Percentiles rank a stretch among this genome's conserved stretches.
These are phyloP conservation scores for Spizellomyces sp. DNA, from an alignment of 192 early-diverging fungal species.

Conservation along the genomic window DNA sequence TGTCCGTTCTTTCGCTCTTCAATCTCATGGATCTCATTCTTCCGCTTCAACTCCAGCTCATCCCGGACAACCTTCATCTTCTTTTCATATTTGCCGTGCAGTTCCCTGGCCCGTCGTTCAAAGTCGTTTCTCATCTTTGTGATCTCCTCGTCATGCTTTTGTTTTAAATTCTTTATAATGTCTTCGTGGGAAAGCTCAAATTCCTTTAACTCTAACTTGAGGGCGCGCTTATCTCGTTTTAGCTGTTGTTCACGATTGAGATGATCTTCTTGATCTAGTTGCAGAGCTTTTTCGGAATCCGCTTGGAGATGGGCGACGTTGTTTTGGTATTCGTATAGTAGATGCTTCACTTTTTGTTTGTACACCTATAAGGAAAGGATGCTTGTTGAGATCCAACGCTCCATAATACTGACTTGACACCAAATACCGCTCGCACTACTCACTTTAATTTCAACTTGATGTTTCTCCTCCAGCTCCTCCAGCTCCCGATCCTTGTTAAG, in stretches of 20 bases:
- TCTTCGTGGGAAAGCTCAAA: slow-evolving; percentile 68
- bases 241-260: slow-evolving; percentile 54
- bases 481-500: slow-evolving; percentile 65
- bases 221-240: slow-evolving; percentile 62
- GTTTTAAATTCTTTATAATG: slow-evolving; percentile 60
- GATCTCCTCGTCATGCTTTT: slow-evolving; percentile 61
- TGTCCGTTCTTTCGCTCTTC: slow-evolving; percentile 72
- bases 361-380: slow-evolving; percentile 48
- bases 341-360: slow-evolving; percentile 73
- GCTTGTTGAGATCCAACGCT: neutral
- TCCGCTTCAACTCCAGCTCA: slow-evolving; percentile 63
- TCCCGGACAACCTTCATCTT: slow-evolving; percentile 65
- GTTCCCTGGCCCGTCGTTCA: slow-evolving; percentile 61
- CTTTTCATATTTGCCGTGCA: slow-evolving; percentile 65
- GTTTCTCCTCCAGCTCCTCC: slow-evolving; percentile 67
- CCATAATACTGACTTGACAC: too few species aligned
- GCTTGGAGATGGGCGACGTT: slow-evolving; percentile 69
- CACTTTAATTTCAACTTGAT: slow-evolving; percentile 70
- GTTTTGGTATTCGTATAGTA: slow-evolving; percentile 72
- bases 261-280: slow-evolving; percentile 59
- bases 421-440: neutral
- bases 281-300: slow-evolving; percentile 58
- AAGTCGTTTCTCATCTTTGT: slow-evolving; percentile 57
- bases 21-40: slow-evolving; percentile 72
- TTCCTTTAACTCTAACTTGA: slow-evolving; percentile 66